Percentiles rank a stretch among this genome's conserved stretches.
Evolutionary conservation across 225 moss, liverwort and hornwort genomes (phyloP).

Genomic region (Takakia lepidozioides): DNA sequence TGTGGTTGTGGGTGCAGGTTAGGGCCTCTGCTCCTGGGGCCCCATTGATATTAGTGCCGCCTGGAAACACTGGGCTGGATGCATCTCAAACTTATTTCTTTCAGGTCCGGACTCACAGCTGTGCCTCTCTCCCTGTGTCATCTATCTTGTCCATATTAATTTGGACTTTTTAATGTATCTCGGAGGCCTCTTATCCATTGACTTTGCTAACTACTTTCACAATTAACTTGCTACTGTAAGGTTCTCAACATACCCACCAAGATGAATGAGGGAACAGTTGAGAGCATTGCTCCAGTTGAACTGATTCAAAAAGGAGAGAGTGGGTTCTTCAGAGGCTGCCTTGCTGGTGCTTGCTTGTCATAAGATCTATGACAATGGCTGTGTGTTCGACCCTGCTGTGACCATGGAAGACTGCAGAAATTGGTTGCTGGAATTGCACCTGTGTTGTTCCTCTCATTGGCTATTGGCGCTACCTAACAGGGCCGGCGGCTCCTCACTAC

Average conservation of each 20-base stretch:
- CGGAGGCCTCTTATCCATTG: no score
- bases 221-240: no score
- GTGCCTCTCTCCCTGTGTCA: no score
- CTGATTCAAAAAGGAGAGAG: conserved; percentile 84
- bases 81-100: conserved; percentile 92
- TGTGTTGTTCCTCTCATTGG: conserved; percentile 75
- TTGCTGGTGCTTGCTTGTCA: conserved; percentile 60
- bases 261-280: conserved; percentile 98
- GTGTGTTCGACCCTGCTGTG: conserved; percentile 61
- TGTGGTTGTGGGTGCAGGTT: conserved; percentile 33
- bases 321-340: conserved; percentile 88
- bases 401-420: conserved; percentile 70
- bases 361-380: conserved; percentile 88
- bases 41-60: conserved; percentile 93
- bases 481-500: conserved; percentile 83
- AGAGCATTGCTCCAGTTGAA: conserved; percentile 92
- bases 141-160: no score
- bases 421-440: conserved; percentile 70
- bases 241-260: conserved; percentile 94
- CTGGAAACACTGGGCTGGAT: conserved; percentile 87
- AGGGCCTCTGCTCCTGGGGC: conserved; percentile 98
- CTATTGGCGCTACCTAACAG: conserved; percentile 60
- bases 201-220: no score
- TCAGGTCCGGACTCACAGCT: conserved; percentile 36
- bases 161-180: no score